These are phyloP conservation scores for Auriscalpium microsporum DNA, from an alignment of 768 basidiomycete species.

Conservation along the genomic window DNA sequence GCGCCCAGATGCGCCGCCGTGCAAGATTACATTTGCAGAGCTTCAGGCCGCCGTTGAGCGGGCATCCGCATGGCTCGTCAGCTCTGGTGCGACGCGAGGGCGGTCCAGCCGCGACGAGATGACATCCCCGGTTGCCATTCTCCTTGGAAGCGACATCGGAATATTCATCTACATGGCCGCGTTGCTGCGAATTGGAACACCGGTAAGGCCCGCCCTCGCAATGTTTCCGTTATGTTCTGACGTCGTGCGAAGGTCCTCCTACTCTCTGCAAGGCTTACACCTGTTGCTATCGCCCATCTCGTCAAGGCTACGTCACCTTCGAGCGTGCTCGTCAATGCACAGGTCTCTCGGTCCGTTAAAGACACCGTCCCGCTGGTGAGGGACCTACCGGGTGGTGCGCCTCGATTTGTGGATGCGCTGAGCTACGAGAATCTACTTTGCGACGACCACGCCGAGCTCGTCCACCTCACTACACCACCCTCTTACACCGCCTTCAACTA, in stretches of 20 bases:
- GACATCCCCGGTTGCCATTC: slow-evolving; percentile 27
- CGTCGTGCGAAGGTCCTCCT: slow-evolving; percentile 22
- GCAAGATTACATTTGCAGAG: slow-evolving; percentile 28
- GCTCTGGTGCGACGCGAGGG: slow-evolving; percentile 21
- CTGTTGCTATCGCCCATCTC: slow-evolving; percentile 29
- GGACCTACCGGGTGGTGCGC: neutral
- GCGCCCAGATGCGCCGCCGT: slow-evolving; percentile 18
- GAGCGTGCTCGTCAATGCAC: slow-evolving; percentile 24
- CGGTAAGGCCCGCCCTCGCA: slow-evolving; percentile 19
- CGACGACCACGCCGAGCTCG: slow-evolving; percentile 4
- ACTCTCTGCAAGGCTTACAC: slow-evolving; percentile 29
- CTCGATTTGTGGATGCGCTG: slow-evolving; percentile 18
- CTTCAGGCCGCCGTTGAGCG: slow-evolving; percentile 26
- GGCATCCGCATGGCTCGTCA: slow-evolving; percentile 28
- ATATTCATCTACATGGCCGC: slow-evolving; percentile 32
- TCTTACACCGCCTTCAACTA: slow-evolving; percentile 15
- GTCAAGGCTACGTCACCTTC: slow-evolving; percentile 24
- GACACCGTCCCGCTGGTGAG: slow-evolving; percentile 18
- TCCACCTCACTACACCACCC: slow-evolving; percentile 20
- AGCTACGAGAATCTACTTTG: slow-evolving; percentile 24
- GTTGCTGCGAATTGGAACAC: slow-evolving; percentile 28
- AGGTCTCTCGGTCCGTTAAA: slow-evolving; percentile 24
- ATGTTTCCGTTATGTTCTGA: neutral
- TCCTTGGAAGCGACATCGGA: slow-evolving; percentile 30
- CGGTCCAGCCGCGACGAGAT: slow-evolving; percentile 18